Conservation (phyloP, 352 stramenopile species). For the Phytophthora hibernalis region DNA sequence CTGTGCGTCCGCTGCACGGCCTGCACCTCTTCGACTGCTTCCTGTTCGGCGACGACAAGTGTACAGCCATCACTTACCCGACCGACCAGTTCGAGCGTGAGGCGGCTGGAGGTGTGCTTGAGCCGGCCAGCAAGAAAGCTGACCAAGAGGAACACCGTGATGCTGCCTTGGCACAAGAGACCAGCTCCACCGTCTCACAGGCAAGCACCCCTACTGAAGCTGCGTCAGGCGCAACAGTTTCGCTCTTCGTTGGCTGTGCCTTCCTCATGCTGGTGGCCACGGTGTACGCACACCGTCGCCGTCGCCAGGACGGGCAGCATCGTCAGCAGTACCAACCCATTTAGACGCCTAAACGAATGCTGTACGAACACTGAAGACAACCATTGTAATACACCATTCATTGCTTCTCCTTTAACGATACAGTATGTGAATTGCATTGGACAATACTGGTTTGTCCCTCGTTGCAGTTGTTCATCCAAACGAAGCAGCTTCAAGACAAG, state of each 20-base stretch:
- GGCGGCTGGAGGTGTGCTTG: conserved; percentile 33
- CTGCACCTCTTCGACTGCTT: conserved; percentile 81
- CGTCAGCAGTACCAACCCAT: conserved; percentile 33
- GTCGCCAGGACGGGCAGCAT: conserved; percentile 22
- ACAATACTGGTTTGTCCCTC: background rate
- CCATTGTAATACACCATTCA: background rate
- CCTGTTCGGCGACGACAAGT: conserved; percentile 64
- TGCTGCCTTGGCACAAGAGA: conserved; percentile 18
- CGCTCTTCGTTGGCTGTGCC: conserved; percentile 33
- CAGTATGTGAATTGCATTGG: background rate
- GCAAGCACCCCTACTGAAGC: conserved; percentile 9
- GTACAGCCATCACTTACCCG: conserved; percentile 59
- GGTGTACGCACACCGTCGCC: conserved; percentile 27
- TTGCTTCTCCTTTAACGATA: background rate
- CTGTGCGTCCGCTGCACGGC: conserved; percentile 66
- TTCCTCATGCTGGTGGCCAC: conserved; percentile 33
- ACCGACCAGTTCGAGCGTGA: conserved; percentile 57
- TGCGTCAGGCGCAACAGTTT: conserved; percentile 26
- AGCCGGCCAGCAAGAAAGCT: conserved; percentile 8
- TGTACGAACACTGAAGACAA: background rate
- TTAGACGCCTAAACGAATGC: conserved; percentile 7
- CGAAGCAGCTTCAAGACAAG: background rate
- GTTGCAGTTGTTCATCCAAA: background rate
- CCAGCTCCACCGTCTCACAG: conserved; percentile 25
- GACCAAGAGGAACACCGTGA: conserved; percentile 26